Conservation (phyloP, 2,329 filamentous ascomycete genomes). For the Aspergillus niger region DNA sequence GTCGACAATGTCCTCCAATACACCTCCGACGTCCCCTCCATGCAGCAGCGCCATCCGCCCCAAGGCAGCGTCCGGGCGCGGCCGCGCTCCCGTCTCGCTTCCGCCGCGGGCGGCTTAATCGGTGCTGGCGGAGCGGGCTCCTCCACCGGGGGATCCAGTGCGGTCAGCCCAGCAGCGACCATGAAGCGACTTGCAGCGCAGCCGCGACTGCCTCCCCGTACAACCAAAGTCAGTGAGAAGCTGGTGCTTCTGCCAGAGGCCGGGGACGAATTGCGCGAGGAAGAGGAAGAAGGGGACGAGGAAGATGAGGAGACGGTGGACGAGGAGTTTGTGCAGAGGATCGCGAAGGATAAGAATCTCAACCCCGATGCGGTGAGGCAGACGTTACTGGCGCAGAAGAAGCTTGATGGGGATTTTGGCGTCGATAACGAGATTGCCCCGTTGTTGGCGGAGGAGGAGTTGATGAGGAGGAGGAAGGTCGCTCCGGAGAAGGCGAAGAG, state of each 20-base stretch:
- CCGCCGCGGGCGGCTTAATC: conserved; percentile 34
- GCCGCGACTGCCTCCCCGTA: conserved; percentile 74
- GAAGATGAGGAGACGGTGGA: conserved; percentile 32
- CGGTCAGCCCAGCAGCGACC: conserved; percentile 56
- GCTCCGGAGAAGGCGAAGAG: conserved; percentile 70
- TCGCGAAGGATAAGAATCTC: conserved; percentile 35
- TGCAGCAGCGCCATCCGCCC: conserved; percentile 75
- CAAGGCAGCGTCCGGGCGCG: conserved; percentile 36
- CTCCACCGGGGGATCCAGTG: conserved; percentile 31
- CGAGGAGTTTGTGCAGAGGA: conserved; percentile 38
- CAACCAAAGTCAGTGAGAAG: conserved; percentile 94
- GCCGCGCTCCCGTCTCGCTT: conserved; percentile 35
- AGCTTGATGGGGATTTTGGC: conserved; percentile 55
- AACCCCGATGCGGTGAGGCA: conserved; percentile 38
- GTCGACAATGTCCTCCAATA: conserved; percentile 96
- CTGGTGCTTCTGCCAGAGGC: conserved; percentile 76
- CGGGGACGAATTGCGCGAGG: conserved; percentile 10
- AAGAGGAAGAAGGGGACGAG: conserved; percentile 23
- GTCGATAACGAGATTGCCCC: conserved; percentile 57
- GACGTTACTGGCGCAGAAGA: conserved; percentile 35
- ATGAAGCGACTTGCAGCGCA: conserved; percentile 58
- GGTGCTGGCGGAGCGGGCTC: conserved; percentile 46
- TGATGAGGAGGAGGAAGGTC: conserved; percentile 56
- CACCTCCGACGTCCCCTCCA: conserved; percentile 91
- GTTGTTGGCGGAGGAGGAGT: conserved; percentile 60